phyloP scores from a whole-genome alignment of 2,329 filamentous ascomycete species.

The Cercospora sp. region DNA sequence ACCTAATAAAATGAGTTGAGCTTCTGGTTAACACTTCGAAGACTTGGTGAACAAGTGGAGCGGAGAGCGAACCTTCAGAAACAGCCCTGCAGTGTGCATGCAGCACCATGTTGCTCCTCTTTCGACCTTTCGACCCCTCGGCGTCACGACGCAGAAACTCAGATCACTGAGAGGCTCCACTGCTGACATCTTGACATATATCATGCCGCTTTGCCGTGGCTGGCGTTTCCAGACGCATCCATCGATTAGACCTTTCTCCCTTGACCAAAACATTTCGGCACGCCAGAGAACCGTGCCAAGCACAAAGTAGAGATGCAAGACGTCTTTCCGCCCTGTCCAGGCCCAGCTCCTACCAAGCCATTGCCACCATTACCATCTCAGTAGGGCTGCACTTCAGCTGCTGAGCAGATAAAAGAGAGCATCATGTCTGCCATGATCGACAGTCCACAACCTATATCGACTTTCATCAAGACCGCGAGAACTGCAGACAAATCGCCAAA shows the following conservation, averaged over 20 bases:
- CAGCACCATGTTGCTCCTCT: neutral
- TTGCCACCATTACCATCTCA: constrained; percentile 19
- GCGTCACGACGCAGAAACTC: neutral
- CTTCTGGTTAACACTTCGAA: neutral
- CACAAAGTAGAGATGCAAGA: constrained; percentile 17
- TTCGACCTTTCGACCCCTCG: neutral
- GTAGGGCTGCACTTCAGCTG: neutral
- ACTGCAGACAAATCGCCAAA: neutral
- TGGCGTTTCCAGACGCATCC: constrained; percentile 1
- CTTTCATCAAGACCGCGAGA: neutral
- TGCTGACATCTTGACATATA: constrained; percentile 8
- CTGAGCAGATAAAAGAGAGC: neutral
- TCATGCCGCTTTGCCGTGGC: neutral
- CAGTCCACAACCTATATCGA: neutral
- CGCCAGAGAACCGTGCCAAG: constrained; percentile 2
- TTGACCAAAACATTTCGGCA: neutral
- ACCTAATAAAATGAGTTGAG: neutral
- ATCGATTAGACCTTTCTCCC: neutral
- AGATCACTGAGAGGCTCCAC: neutral
- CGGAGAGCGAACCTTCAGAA: neutral
- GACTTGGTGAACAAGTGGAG: neutral
- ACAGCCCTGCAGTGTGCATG: neutral
- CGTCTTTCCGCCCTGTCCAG: constrained; percentile 22
- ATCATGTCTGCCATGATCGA: neutral
- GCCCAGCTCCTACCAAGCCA: constrained; percentile 23